Conservation (phyloP, 768 basidiomycete genomes). For the Gyrodon lividus region DNA sequence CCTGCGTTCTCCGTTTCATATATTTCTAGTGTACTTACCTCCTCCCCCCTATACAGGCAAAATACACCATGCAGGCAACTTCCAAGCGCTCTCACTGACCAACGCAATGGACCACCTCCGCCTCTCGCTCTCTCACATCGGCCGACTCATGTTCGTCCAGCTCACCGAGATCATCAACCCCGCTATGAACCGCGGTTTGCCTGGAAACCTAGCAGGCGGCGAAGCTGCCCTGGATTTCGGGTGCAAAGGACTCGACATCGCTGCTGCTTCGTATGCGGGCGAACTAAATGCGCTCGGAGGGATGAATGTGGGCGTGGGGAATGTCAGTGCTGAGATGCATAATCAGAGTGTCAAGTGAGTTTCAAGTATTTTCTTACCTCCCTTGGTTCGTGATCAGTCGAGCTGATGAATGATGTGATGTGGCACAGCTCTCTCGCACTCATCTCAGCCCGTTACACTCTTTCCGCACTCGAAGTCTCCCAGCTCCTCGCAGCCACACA, state of each 20-base stretch:
- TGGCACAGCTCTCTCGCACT: constrained; percentile 70
- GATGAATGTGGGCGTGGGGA: constrained; percentile 80
- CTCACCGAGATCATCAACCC: constrained; percentile 57
- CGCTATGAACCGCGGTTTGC: constrained; percentile 70
- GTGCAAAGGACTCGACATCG: constrained; percentile 82
- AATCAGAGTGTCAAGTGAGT: constrained; percentile 89
- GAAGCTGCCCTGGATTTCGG: constrained; percentile 84
- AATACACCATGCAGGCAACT: constrained; percentile 84
- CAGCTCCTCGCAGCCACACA: constrained; percentile 74
- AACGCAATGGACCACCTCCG: constrained; percentile 89
- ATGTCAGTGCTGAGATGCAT: constrained; percentile 89
- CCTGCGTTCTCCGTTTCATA: not conserved
- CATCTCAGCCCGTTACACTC: constrained; percentile 78
- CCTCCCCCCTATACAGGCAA: constrained; percentile 32
- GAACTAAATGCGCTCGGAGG: constrained; percentile 75
- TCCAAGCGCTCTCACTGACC: constrained; percentile 85
- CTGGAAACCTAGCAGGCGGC: constrained; percentile 74
- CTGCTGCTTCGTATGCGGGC: constrained; percentile 74
- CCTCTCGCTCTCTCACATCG: constrained; percentile 65
- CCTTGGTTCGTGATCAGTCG: not conserved
- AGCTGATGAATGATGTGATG: not conserved
- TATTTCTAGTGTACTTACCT: constrained; percentile 33
- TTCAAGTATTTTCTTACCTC: not conserved
- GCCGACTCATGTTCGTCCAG: constrained; percentile 68
- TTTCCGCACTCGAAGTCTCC: constrained; percentile 75